These are phyloP conservation scores for Penicillium sp. DNA, from an alignment of 2,329 filamentous ascomycete species.

Conservation along the genomic window DNA sequence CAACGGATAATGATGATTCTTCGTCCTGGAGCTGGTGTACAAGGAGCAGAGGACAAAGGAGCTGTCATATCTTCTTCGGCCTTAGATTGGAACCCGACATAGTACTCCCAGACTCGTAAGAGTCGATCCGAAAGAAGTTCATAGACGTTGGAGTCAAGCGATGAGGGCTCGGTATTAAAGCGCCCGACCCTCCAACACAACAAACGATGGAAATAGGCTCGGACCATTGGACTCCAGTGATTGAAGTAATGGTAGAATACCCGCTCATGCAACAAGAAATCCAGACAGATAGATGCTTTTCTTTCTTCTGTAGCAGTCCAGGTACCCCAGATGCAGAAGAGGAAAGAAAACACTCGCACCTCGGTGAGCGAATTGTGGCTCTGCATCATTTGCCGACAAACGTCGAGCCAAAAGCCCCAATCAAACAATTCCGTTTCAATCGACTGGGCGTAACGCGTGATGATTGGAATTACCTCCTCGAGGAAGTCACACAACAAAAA, in stretches of 20 bases:
- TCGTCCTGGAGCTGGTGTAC: slow-evolving; percentile 78
- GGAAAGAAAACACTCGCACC: slow-evolving; percentile 76
- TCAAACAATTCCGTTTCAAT: slow-evolving; percentile 42
- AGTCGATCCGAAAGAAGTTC: slow-evolving; percentile 66
- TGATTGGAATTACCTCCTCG: slow-evolving; percentile 72
- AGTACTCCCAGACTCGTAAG: slow-evolving; percentile 73
- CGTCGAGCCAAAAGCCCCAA: slow-evolving; percentile 82
- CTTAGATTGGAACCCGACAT: slow-evolving; percentile 69
- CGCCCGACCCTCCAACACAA: slow-evolving; percentile 86
- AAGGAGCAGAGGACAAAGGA: slow-evolving; percentile 74
- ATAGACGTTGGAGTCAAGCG: slow-evolving; percentile 70
- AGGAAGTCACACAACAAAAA: slow-evolving; percentile 90
- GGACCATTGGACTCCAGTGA: slow-evolving; percentile 94
- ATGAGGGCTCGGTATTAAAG: slow-evolving; percentile 65
- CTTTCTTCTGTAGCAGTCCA: slow-evolving; percentile 64
- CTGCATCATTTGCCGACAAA: slow-evolving; percentile 73
- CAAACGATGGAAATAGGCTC: slow-evolving; percentile 87
- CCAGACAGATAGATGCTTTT: slow-evolving; percentile 69
- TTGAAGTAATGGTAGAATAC: slow-evolving; percentile 82
- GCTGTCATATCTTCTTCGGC: slow-evolving; percentile 59
- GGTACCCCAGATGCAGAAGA: slow-evolving; percentile 77
- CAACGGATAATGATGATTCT: slow-evolving; percentile 86
- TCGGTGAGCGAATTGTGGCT: slow-evolving; percentile 90
- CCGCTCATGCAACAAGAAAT: slow-evolving; percentile 71
- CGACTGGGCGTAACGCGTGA: slow-evolving; percentile 60